Evolutionary conservation across 352 stramenopile genomes (phyloP), one percentile per base, ranked within the genome.

Genomic region (Pythium guiyangense): DNA sequence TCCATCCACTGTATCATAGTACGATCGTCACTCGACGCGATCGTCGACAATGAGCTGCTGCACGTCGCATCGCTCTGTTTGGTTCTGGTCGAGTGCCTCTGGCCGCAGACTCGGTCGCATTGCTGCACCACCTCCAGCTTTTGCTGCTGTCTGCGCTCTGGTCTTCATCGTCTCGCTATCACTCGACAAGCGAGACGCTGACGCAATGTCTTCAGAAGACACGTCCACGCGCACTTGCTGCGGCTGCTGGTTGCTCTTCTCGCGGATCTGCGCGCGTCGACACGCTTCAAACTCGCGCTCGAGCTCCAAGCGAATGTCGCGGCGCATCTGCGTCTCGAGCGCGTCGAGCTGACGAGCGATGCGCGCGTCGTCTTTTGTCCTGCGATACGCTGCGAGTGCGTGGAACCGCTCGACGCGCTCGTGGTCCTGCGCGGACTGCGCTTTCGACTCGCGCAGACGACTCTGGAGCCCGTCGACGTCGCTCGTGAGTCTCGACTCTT

Each of bases 231-330:
- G 17, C 29, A 25, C 6, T 11, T 35, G 27, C 35, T 51, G 48
- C 43, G n/a, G 26, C 12, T 58, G 49, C 31, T 57, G 50, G 17
- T 52, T 57, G 49, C 49, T 52, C 43, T 55, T 49, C 17, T 54
- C 45, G 22, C 62, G 67, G 54, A 79, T 58, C 42, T 70, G 62
- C 2, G 51, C 57, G 53, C 82, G 64, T 20, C 79, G 63, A 25
- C 70, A 54, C 0, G 69, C 70, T 44, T 92, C 76, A 2, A 84
- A 59, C 49, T 88, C 74, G n/a, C 70, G 69, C 62, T 90, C 82
- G 1, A 92, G 63, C 20, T 89, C 82, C 37, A 77, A 49, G 15
- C 79, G 79, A 56, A 90, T 84, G 17, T 84, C 59, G 27, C 66
- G 54, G 2, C 79, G 67, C 63, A 80, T 86, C 18, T 59, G 50